phyloP scores from a whole-genome alignment of 2,329 filamentous ascomycete genomes.

The Cladophialophora exuberans region DNA sequence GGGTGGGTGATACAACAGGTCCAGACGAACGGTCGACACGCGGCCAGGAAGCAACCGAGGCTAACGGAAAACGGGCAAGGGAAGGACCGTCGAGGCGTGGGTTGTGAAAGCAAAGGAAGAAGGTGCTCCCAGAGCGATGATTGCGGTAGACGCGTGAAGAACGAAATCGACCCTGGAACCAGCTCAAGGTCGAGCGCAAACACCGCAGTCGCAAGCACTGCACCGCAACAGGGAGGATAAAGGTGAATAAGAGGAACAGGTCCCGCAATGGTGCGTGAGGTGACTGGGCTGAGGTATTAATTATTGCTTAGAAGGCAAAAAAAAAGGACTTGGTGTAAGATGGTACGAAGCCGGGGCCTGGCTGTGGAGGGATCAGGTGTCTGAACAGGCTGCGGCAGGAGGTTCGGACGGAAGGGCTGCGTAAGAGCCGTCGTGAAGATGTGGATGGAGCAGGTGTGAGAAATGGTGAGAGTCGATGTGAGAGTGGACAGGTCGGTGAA shows the following conservation, averaged over 20 bases:
- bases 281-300: slow-evolving; percentile 26
- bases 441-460: slow-evolving; percentile 21
- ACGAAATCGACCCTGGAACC: slow-evolving; percentile 23
- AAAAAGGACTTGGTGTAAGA: slow-evolving; percentile 20
- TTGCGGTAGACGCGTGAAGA: slow-evolving; percentile 7
- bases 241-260: slow-evolving; percentile 21
- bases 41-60: slow-evolving; percentile 31
- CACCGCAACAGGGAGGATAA: slow-evolving; percentile 12
- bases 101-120: slow-evolving; percentile 11
- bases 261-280: slow-evolving; percentile 29
- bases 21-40: slow-evolving; percentile 26
- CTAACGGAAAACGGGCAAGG: slow-evolving; percentile 29
- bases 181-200: slow-evolving; percentile 17
- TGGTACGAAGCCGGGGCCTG: slow-evolving; percentile 19
- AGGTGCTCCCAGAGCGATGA: slow-evolving; percentile 27
- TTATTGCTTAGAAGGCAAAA: slow-evolving; percentile 21
- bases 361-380: slow-evolving; percentile 26
- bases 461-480: slow-evolving; percentile 29
- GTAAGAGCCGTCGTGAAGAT: slow-evolving; percentile 14
- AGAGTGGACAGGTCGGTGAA: slow-evolving; percentile 36
- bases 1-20: slow-evolving; percentile 21
- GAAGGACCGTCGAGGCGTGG: slow-evolving; percentile 28
- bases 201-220: slow-evolving; percentile 27
- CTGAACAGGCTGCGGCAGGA: slow-evolving; percentile 17
- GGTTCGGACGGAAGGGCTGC: slow-evolving; percentile 12